A percentile compares a stretch with the other conserved stretches of the same genome.
Evolutionary conservation across 164 flowering plant genomes (phyloP).

Genomic region (Liquidambar formosana): DNA sequence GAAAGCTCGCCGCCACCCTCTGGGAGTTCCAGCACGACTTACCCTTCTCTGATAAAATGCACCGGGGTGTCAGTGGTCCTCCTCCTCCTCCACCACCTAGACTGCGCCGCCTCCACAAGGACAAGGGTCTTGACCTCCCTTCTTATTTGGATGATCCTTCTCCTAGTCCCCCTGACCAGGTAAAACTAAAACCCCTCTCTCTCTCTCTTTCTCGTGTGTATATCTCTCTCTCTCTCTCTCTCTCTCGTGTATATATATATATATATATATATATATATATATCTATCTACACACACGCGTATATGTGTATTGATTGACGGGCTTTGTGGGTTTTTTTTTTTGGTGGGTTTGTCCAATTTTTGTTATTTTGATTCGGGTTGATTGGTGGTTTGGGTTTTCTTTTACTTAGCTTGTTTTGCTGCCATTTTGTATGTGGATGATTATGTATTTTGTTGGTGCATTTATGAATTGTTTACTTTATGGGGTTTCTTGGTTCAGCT

Average conservation of each 20-base stretch:
- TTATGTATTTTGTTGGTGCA: no score
- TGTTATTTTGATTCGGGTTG: neutral
- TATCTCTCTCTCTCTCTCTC: no score
- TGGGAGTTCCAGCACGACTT: conserved; percentile 55
- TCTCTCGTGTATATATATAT: no score
- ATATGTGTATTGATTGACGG: neutral
- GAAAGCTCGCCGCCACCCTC: conserved; percentile 78
- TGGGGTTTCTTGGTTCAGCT: neutral
- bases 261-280: neutral
- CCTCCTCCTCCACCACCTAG: conserved; percentile 21
- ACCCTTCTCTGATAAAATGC: conserved; percentile 42
- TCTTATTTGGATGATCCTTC: conserved; percentile 46
- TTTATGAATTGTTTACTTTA: neutral
- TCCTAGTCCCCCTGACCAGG: conserved; percentile 49
- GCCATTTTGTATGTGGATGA: no score
- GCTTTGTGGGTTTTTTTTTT: neutral
- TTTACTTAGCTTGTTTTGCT: neutral
- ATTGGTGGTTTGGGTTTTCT: neutral
- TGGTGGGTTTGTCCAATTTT: neutral
- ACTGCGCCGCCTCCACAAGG: conserved; percentile 32
- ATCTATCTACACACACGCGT: neutral
- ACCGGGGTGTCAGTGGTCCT: conserved; percentile 15
- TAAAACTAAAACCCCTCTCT: neutral
- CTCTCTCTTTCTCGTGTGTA: no score
- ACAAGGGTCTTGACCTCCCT: conserved; percentile 35